Percentiles rank a stretch among this genome's conserved stretches.
Conservation (phyloP, 768 basidiomycete genomes). For the button mushroom (Agaricus bisporus) region DNA sequence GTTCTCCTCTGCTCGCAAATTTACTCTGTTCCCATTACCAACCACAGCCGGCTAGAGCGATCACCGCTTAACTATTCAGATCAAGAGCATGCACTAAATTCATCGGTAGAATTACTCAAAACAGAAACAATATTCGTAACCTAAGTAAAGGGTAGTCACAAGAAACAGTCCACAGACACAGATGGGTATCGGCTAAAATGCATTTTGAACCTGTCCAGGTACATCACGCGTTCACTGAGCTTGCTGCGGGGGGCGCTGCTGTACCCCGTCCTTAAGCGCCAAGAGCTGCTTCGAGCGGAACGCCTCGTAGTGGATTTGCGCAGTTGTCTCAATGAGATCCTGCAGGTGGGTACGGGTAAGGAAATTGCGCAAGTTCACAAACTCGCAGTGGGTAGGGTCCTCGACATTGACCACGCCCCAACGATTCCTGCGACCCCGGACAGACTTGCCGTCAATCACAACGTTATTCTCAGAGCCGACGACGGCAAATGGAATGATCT, state of each 20-base stretch:
- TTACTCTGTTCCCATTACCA: too few relatives aligned
- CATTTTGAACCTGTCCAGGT: constrained; percentile 5
- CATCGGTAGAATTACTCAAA: constrained; percentile 8
- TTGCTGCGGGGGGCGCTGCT: constrained; percentile 46
- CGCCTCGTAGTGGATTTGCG: constrained; percentile 98
- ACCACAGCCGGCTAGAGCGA: not conserved
- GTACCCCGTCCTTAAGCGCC: constrained; percentile 93
- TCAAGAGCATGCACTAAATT: constrained; percentile 1
- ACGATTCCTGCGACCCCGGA: constrained; percentile 93
- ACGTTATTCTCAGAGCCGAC: constrained; percentile 97
- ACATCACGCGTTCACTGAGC: constrained; percentile 19
- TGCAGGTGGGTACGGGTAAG: constrained; percentile 96
- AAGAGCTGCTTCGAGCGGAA: constrained; percentile 98
- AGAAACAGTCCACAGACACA: constrained; percentile 5
- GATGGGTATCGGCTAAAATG: constrained; percentile 2
- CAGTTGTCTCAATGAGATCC: constrained; percentile 97
- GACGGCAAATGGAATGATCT: constrained; percentile 93
- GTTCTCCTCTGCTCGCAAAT: too few relatives aligned
- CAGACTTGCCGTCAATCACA: constrained; percentile 91
- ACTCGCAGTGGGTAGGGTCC: constrained; percentile 96
- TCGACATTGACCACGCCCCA: constrained; percentile 99
- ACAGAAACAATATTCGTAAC: constrained; percentile 8
- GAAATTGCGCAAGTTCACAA: constrained; percentile 96
- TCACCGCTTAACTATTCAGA: too few relatives aligned
- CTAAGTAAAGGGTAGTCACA: constrained; percentile 1